Percentiles rank a stretch among this genome's conserved stretches.
These are phyloP conservation scores for Phialophora tarda DNA, from an alignment of 2,329 filamentous ascomycete genomes.

Conservation along the genomic window DNA sequence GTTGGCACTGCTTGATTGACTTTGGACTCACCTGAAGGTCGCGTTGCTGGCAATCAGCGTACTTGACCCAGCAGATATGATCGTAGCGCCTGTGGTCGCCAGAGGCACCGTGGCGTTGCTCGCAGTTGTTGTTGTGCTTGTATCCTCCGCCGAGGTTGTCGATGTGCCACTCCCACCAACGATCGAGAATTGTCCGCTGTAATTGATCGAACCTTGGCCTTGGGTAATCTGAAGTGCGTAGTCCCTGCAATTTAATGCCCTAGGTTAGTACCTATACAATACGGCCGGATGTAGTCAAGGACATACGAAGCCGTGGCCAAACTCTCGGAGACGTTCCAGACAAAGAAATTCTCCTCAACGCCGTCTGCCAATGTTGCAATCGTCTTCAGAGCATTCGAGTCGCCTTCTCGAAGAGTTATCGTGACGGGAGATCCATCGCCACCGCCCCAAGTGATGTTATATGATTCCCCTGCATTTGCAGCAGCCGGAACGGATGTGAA, in stretches of 20 bases:
- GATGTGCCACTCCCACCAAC: conserved; percentile 44
- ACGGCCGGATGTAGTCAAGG: conserved; percentile 33
- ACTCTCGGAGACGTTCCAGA: conserved; percentile 31
- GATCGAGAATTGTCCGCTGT: conserved; percentile 59
- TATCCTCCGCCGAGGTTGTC: conserved; percentile 30
- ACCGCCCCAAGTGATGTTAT: conserved; percentile 55
- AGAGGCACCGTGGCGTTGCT: conserved; percentile 30
- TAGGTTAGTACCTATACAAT: not conserved
- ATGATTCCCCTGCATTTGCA: conserved; percentile 55
- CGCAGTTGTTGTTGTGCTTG: conserved; percentile 33
- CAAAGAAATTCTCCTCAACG: conserved; percentile 29
- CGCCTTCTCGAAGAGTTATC: conserved; percentile 62
- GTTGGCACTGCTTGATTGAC: not conserved
- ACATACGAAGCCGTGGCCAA: conserved; percentile 48
- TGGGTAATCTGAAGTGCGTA: conserved; percentile 67
- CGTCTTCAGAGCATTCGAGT: conserved; percentile 56
- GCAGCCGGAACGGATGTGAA: conserved; percentile 60
- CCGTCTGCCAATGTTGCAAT: conserved; percentile 52
- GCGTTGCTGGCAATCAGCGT: conserved; percentile 64
- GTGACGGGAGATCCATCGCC: conserved; percentile 53
- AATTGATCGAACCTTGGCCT: conserved; percentile 57
- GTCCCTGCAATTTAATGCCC: conserved; percentile 42
- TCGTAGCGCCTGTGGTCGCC: conserved; percentile 25
- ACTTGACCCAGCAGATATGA: conserved; percentile 56
- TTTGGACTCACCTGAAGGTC: conserved; percentile 37